Percentiles rank a stretch among this genome's conserved stretches.
Conservation (phyloP, 2,329 filamentous ascomycete genomes). For the Aspergillus awamori region DNA sequence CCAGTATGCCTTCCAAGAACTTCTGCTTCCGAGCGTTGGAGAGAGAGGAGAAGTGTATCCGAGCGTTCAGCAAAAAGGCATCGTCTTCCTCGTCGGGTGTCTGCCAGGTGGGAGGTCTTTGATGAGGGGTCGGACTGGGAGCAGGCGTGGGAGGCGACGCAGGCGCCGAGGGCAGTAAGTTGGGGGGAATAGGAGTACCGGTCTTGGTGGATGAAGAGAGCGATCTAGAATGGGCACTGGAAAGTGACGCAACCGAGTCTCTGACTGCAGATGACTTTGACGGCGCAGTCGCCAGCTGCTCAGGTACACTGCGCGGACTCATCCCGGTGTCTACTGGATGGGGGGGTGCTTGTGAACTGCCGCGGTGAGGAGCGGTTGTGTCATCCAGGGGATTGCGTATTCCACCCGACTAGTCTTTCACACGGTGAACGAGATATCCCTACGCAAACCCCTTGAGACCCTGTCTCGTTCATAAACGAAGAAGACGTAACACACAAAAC, state of each 20-base stretch:
- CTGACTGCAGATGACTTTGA: conserved; percentile 35
- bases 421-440: conserved; percentile 16
- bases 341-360: conserved; percentile 28
- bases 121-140: conserved; percentile 66
- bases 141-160: conserved; percentile 69
- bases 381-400: conserved; percentile 16
- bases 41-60: conserved; percentile 77
- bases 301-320: conserved; percentile 33
- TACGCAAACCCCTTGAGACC: conserved; percentile 9
- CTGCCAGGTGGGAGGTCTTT: conserved; percentile 57
- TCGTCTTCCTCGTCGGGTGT: conserved; percentile 69
- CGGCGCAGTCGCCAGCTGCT: conserved; percentile 33
- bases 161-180: conserved; percentile 65
- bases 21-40: conserved; percentile 75
- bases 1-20: conserved; percentile 83
- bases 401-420: conserved; percentile 17
- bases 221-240: conserved; percentile 37
- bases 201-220: conserved; percentile 56
- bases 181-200: conserved; percentile 58
- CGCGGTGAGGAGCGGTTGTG: conserved; percentile 22
- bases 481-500: neutral
- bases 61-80: conserved; percentile 75
- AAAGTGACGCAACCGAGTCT: conserved; percentile 25
- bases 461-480: conserved; percentile 17
- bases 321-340: conserved; percentile 36